These are phyloP conservation scores for Aleurites moluccanus DNA, from an alignment of 441 rosid species.

Conservation along the genomic window DNA sequence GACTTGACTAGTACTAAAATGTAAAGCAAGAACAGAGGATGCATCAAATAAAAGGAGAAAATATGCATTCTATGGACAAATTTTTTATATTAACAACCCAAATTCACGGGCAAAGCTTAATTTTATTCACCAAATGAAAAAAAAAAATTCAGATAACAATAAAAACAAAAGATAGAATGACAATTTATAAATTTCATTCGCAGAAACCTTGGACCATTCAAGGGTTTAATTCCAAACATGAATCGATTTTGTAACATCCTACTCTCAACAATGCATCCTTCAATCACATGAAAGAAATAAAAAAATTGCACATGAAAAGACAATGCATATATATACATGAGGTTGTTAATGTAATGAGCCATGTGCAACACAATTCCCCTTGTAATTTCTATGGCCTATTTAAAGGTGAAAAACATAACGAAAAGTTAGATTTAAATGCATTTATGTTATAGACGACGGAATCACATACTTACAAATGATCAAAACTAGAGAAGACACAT, in stretches of 20 bases:
- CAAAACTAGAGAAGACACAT: conserved; percentile 23
- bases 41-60: neutral
- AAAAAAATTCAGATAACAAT: neutral
- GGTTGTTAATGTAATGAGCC: neutral
- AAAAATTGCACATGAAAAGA: neutral
- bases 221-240: too few species aligned
- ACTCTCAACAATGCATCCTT: neutral
- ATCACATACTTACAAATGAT: conserved; percentile 28
- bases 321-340: neutral
- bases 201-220: neutral
- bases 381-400: neutral
- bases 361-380: neutral
- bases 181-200: neutral
- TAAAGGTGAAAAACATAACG: neutral
- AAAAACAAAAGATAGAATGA: neutral
- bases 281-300: neutral
- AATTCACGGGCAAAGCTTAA: neutral
- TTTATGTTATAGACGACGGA: conserved; percentile 27
- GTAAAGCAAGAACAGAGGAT: neutral
- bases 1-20: neutral
- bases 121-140: neutral
- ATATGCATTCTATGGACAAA: neutral
- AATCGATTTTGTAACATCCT: neutral
- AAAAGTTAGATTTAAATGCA: conserved; percentile 19
- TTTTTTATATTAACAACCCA: neutral